phyloP scores from a whole-genome alignment of 2,329 filamentous ascomycete genomes.

The Arthrobotrys sinensis region DNA sequence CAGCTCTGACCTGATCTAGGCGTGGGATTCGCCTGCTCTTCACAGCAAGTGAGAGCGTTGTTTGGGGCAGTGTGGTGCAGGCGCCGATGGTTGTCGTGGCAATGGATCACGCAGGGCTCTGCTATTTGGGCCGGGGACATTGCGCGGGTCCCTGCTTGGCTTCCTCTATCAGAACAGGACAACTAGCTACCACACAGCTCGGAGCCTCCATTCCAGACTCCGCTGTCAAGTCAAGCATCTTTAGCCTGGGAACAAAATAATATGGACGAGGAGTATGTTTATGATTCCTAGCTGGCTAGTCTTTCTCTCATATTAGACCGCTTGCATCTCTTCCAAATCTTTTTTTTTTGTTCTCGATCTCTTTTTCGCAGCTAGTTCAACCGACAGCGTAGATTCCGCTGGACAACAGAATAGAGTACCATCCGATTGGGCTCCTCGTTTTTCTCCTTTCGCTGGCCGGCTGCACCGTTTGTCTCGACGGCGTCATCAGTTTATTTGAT shows the following conservation, averaged over 20 bases:
- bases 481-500: slow-evolving; percentile 21
- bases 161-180: background rate
- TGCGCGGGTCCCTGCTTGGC: slow-evolving; percentile 28
- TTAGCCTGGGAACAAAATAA: background rate
- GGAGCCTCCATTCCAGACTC: slow-evolving; percentile 19
- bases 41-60: slow-evolving; percentile 18
- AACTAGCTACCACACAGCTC: background rate
- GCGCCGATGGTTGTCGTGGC: slow-evolving; percentile 32
- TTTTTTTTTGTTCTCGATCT: slow-evolving; percentile 21
- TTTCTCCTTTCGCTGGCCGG: slow-evolving; percentile 29
- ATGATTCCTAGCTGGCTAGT: slow-evolving; percentile 1
- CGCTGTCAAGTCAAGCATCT: slow-evolving; percentile 33
- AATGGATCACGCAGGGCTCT: slow-evolving; percentile 17
- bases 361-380: background rate
- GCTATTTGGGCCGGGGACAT: slow-evolving; percentile 29
- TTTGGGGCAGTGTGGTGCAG: slow-evolving; percentile 22
- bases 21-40: slow-evolving; percentile 26
- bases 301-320: slow-evolving; percentile 11
- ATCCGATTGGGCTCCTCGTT: slow-evolving; percentile 25
- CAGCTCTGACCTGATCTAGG: slow-evolving; percentile 7
- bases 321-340: background rate
- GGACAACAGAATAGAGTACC: slow-evolving; percentile 1
- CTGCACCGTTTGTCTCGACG: slow-evolving; percentile 48
- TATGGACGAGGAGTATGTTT: slow-evolving; percentile 4
- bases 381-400: slow-evolving; percentile 14